Conservation (phyloP, 2,329 filamentous ascomycete genomes). For the Cercospora canescens region DNA sequence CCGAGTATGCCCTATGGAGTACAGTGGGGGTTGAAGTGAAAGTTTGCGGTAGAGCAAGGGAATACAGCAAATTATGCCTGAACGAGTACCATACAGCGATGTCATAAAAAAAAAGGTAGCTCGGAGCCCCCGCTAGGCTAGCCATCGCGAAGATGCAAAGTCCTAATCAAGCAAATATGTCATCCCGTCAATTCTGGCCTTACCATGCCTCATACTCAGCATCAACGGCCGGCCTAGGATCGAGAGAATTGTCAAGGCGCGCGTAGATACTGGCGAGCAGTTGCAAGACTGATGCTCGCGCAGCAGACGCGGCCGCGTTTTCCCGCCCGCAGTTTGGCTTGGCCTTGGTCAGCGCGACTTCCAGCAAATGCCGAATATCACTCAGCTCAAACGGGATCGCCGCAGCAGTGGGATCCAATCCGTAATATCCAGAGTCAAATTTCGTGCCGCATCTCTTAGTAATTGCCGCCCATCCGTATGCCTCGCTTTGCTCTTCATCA, state of each 20-base stretch:
- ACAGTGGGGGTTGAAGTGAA: background rate
- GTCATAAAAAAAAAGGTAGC: background rate
- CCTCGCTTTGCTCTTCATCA: background rate
- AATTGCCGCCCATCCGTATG: background rate
- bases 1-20: background rate
- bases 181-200: background rate
- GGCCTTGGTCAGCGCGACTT: background rate
- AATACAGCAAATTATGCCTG: background rate
- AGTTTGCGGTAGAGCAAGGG: background rate
- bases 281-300: background rate
- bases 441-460: background rate
- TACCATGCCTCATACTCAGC: background rate
- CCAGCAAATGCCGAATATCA: background rate
- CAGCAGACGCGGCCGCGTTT: background rate
- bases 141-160: background rate
- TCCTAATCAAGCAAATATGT: background rate
- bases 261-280: background rate
- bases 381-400: background rate
- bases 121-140: background rate
- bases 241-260: background rate
- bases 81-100: background rate
- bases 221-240: background rate
- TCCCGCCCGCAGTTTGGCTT: background rate
- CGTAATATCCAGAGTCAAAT: background rate
- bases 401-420: background rate